Evolutionary conservation across 345 rosid genomes (phyloP), one percentile per base, ranked within the genome.

Genomic region (Gossypium herbaceum): DNA sequence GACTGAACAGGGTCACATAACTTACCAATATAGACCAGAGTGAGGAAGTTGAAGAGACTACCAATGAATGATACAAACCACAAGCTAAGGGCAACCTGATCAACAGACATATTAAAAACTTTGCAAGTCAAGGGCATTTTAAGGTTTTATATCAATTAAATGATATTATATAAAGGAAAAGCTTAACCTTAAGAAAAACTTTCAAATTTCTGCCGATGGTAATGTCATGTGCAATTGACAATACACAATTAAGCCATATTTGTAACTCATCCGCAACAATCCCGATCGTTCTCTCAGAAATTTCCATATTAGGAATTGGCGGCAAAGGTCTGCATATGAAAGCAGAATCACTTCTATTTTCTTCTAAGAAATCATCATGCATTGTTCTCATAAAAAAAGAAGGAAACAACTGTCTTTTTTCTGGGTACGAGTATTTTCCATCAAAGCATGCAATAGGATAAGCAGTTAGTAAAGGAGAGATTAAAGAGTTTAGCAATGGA

Each of bases 301-400:
- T 83, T 86, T 93, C 94, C 84, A 96, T 73, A 81, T 92, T 85
- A 15, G 97, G 99, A 65, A 96, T 72, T 1, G 98, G 98, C 45
- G 99, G 99, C 78, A 90, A 64, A 43, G 99, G 99, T 83, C 99
- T 96, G 81, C 65, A 82, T 75, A 74, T 76, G 55, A 79, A 73
- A 80, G 5, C 75, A 65, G 48, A 8, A 44, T 59, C 72, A 9
- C 1, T 44, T 56, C 60, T 27, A 56, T 20, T 39, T 63, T 39
- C 10, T 47, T 29, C n/a, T 54, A 55, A 56, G 41, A 59, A 39
- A n/a, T 43, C 51, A 25, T 41, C 52, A 43, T 12, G 11, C 19
- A 64, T n/a, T n/a, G 25, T 64, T 20, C 34, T 20, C 41, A 25
- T 59, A 13, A 25, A 59, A 24, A 59, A 59, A 27, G 51, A 47